phyloP scores from a whole-genome alignment of 2,329 filamentous ascomycete genomes.

The Aquanectria penicillioides region DNA sequence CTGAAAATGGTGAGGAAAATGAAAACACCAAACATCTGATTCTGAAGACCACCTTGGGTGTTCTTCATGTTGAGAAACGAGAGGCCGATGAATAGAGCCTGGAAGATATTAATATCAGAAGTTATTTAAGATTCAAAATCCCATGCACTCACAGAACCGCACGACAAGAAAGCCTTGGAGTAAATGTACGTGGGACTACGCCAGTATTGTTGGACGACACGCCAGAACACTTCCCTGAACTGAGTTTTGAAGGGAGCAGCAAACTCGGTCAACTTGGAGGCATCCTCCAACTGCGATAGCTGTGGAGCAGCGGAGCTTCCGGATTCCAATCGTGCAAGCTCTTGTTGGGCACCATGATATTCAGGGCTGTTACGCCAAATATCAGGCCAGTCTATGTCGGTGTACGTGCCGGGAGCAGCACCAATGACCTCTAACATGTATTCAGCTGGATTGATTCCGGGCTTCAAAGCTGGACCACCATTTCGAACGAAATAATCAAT shows the following conservation, averaged over 20 bases:
- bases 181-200: slow-evolving; percentile 80
- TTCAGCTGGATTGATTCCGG: not conserved
- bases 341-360: not conserved
- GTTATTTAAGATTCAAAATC: no score
- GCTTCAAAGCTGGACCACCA: not conserved
- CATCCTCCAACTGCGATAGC: no score
- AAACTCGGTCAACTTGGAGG: slow-evolving; percentile 64
- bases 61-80: slow-evolving; percentile 71
- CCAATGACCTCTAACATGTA: not conserved
- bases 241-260: slow-evolving; percentile 74
- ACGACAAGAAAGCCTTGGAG: slow-evolving; percentile 70
- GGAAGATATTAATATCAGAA: no score
- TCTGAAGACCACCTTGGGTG: slow-evolving; percentile 73
- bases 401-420: not conserved
- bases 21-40: slow-evolving; percentile 78
- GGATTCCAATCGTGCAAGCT: not conserved
- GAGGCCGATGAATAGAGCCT: slow-evolving; percentile 72
- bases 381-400: not conserved
- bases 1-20: slow-evolving; percentile 77
- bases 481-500: not conserved
- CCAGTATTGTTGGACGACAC: slow-evolving; percentile 83
- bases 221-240: slow-evolving; percentile 66
- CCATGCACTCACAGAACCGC: slow-evolving; percentile 44
- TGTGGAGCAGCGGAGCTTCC: no score
- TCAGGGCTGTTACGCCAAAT: not conserved